A percentile compares a stretch with the other conserved stretches of the same genome.
phyloP scores from a whole-genome alignment of 2,329 filamentous ascomycete species.

The Penicillium sclerotiorum region DNA sequence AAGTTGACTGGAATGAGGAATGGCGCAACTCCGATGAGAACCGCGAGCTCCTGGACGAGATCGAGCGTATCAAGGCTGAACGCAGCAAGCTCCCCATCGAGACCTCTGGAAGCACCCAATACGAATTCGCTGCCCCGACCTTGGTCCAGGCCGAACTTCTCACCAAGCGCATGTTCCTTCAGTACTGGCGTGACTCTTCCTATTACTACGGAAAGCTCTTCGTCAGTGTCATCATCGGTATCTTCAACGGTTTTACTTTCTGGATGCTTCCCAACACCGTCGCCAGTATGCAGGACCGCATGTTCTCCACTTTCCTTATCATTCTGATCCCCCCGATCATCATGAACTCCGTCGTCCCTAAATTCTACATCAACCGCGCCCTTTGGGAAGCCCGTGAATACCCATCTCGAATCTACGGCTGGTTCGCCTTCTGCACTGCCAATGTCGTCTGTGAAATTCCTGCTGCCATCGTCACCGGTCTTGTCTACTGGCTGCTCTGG shows the following conservation, averaged over 20 bases:
- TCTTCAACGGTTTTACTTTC: constrained; percentile 81
- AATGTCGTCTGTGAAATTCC: constrained; percentile 75
- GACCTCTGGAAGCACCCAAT: constrained; percentile 39
- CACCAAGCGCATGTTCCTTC: constrained; percentile 69
- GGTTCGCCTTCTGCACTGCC: constrained; percentile 74
- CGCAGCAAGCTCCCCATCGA: constrained; percentile 54
- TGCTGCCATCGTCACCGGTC: constrained; percentile 62
- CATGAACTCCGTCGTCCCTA: constrained; percentile 74
- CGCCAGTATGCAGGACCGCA: constrained; percentile 72
- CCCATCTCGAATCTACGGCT: constrained; percentile 74
- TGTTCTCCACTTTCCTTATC: constrained; percentile 72
- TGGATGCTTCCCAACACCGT: constrained; percentile 67
- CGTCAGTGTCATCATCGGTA: constrained; percentile 68
- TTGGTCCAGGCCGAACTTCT: constrained; percentile 65
- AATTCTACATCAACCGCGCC: constrained; percentile 72
- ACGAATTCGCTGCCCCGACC: constrained; percentile 69
- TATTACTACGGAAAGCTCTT: constrained; percentile 80
- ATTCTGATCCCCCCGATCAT: constrained; percentile 69
- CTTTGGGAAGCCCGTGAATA: constrained; percentile 75
- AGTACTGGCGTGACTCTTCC: constrained; percentile 75
- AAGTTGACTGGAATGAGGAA: constrained; percentile 73
- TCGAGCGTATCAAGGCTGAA: constrained; percentile 63
- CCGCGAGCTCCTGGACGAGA: constrained; percentile 62
- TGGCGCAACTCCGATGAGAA: constrained; percentile 70
- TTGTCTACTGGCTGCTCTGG: constrained; percentile 75